phyloP scores from a whole-genome alignment of 495 filamentous ascomycete genomes.

The Darksidea phi region DNA sequence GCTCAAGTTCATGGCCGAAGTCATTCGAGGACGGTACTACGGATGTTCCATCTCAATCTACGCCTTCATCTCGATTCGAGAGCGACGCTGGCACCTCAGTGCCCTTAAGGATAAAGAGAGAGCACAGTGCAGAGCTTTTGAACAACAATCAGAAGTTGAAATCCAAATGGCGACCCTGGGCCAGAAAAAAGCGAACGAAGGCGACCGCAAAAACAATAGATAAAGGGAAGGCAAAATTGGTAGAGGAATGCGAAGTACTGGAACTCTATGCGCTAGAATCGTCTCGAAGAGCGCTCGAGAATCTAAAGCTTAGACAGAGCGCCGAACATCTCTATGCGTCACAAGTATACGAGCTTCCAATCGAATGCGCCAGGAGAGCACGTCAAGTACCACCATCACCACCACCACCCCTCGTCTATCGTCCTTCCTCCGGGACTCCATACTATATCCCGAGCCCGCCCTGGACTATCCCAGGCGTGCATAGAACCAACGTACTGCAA shows the following conservation, averaged over 20 bases:
- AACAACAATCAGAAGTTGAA: not conserved
- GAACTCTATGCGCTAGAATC: not conserved
- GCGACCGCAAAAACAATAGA: not conserved
- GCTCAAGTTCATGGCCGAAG: not conserved
- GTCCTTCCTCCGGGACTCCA: not conserved
- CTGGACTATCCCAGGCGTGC: not conserved
- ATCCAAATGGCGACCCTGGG: not conserved
- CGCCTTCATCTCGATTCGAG: too few species aligned
- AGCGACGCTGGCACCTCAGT: not conserved
- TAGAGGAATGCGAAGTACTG: not conserved
- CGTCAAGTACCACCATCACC: not conserved
- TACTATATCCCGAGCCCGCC: not conserved
- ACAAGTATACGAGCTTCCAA: not conserved
- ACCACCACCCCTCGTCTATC: not conserved
- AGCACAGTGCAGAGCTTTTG: not conserved
- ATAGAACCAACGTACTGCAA: too few species aligned
- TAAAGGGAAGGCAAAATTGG: not conserved
- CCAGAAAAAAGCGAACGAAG: not conserved
- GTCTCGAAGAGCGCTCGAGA: not conserved
- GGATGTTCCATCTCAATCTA: not conserved
- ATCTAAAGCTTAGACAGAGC: not conserved
- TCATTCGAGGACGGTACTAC: not conserved
- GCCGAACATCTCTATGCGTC: not conserved
- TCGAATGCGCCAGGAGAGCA: not conserved
- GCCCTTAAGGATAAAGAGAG: not conserved